Evolutionary conservation across 2,329 filamentous ascomycete species (phyloP).

Genomic region (Myriosclerotinia duriaeana): DNA sequence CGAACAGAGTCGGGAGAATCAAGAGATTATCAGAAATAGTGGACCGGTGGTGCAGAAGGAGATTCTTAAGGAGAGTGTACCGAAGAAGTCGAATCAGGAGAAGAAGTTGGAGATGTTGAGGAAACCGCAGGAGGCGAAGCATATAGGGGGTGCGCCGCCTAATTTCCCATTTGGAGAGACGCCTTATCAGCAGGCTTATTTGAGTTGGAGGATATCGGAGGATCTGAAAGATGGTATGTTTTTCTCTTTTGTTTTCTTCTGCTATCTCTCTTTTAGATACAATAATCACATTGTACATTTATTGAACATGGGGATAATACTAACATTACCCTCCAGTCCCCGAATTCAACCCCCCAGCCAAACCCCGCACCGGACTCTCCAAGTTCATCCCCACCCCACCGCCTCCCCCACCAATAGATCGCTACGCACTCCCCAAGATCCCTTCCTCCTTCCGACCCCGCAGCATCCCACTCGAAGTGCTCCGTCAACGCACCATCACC

Average conservation of each 20-base stretch:
- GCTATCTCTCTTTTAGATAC: neutral
- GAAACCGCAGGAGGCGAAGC: constrained; percentile 8
- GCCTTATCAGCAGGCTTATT: constrained; percentile 33
- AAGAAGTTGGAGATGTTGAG: neutral
- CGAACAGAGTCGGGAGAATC: constrained; percentile 28
- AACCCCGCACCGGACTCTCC: neutral
- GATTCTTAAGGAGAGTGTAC: neutral
- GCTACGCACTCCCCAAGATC: constrained; percentile 28
- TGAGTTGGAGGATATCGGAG: constrained; percentile 32
- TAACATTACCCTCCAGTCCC: constrained; percentile 26
- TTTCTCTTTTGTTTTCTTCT: neutral
- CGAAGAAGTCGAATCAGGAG: neutral
- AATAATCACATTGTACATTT: neutral
- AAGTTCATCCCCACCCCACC: neutral
- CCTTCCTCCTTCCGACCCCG: constrained; percentile 24
- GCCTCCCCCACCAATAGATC: neutral
- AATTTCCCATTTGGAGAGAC: constrained; percentile 39
- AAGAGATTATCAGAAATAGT: constrained; percentile 27
- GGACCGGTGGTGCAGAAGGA: constrained; percentile 25
- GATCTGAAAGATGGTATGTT: constrained; percentile 36
- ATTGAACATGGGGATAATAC: neutral
- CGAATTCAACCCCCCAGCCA: constrained; percentile 16
- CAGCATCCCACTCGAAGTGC: neutral
- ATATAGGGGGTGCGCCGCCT: constrained; percentile 22
- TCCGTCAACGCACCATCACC: constrained; percentile 6